Base-by-base conservation (phyloP, 208 protist genomes). In the Kentomonas sorsogonicus region DNA sequence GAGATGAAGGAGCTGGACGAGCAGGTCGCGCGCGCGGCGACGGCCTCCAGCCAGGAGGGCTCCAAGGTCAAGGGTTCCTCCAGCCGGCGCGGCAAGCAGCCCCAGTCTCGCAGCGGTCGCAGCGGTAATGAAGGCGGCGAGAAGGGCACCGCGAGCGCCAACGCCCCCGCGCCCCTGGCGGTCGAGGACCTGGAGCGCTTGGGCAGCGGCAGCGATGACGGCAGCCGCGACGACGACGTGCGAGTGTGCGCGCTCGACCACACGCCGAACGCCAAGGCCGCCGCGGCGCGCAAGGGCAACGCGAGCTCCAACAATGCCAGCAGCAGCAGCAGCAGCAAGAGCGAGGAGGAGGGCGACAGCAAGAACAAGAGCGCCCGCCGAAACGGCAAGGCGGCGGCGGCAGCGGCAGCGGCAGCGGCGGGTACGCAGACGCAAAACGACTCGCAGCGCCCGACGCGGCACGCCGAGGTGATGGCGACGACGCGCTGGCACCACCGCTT, bases 401-500 rank as follows among this genome's bases (percentile, higher is more conserved):
- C 33, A 38, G 7, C 33, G 33, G 5, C 33, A 38, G 7, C 33
- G 5, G 7, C 33, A 11, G 11, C 33, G 7, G 33, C 33, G 33
- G 11, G 7, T 15, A 38, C 7, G 33, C 33, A 5, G 11, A 38
- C 33, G 33, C 33, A 11, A 38, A 38, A n/a, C n/a, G n/a, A n/a
- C n/a, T n/a, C n/a, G n/a, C n/a, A n/a, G n/a, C n/a, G n/a, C n/a
- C n/a, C n/a, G n/a, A n/a, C n/a, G n/a, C n/a, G n/a, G 7, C 5
- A 38, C 33, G 11, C 7, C 33, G 11, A 38, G 33, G 7, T 38
- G 33, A 53, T 63, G 41, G 41, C 26, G 22, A 40, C 15, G 1
- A 38, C 43, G 16, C 36, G 41, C 29, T 79, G 64, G 69, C 41
- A 70, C 13, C 55, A 82, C 26, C 39, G 65, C 25, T 70, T 84